Base-by-base conservation (phyloP, 2,329 filamentous ascomycete species). In the Balansia obtecta region DNA sequence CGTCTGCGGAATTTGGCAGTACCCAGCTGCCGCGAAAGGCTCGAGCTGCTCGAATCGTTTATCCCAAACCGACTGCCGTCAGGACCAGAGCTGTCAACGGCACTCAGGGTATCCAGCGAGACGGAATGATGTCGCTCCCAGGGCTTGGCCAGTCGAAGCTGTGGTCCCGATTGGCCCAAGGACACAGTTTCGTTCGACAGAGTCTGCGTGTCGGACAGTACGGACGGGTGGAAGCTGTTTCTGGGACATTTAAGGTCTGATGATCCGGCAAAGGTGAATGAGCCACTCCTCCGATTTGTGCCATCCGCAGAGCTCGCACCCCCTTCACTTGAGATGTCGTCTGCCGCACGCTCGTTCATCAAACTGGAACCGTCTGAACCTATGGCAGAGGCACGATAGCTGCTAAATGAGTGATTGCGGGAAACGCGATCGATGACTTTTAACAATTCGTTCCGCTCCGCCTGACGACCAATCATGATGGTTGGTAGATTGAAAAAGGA, bases 401-500 rank as follows among this genome's bases (percentile, higher is more conserved):
- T 67, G 46, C 64, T 68, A 43, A 74, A 61, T 9, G 71, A 62
- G 52, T 90, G 85, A 34, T 76, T 82, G 60, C 74, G 81, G 18
- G 86, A 79, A 46, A 89, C 84, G 45, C 81, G 83, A 55, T 94
- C 83, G 46, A 96, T 87, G 37, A 93, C 77, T 56, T 74, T 77
- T 39, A 89, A 68, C 9, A 96, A 78, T 38, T 78, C 77, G 45
- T 82, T 73, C 41, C 80, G 81, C 63, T 95, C 88, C 54, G 79
- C 73, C 32, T 83, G 74, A 37, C 90, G 80, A 3, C 91, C 91
- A 56, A 95, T 86, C 74, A 94, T 88, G 52, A 76, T 74, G 0
- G 81, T 79, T 0, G 91, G 91, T 18, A 96, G 75, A 57, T 89
- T 85, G 67, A 96, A 96, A 62, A 94, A 93, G 4, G 89, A 94